Evolutionary conservation across 2,329 filamentous ascomycete genomes (phyloP).

Genomic region (Paecilomyces sp.): DNA sequence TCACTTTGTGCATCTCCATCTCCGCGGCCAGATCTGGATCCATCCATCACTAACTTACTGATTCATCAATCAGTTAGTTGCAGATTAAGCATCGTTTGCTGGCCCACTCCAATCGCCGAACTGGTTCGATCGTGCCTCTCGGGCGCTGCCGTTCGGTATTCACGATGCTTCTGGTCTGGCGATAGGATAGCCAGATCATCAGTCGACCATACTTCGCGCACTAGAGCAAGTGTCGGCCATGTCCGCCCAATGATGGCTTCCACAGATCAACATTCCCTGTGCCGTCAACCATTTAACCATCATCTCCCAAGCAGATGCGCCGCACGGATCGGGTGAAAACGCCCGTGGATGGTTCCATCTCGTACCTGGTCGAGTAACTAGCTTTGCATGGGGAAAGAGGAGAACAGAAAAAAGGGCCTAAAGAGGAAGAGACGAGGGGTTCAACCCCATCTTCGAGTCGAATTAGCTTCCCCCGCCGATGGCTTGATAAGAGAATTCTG

Average conservation of each 20-base stretch:
- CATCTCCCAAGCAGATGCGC: neutral
- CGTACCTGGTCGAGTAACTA: neutral
- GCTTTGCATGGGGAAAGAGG: neutral
- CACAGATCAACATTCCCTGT: neutral
- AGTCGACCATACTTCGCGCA: neutral
- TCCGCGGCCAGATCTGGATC: neutral
- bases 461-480: neutral
- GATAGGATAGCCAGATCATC: neutral
- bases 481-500: neutral
- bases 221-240: neutral
- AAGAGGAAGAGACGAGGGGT: neutral
- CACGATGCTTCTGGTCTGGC: neutral
- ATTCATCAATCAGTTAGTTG: neutral
- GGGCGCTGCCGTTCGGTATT: neutral
- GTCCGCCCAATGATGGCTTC: neutral
- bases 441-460: neutral
- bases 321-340: neutral
- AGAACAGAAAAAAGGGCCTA: neutral
- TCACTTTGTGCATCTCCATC: neutral
- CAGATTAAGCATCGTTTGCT: neutral
- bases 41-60: too few species aligned
- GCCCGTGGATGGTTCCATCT: neutral
- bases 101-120: neutral
- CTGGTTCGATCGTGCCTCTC: neutral
- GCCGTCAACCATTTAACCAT: neutral